Evolutionary conservation across 768 basidiomycete species (phyloP).

Genomic region (Cystobasidium ongulense): DNA sequence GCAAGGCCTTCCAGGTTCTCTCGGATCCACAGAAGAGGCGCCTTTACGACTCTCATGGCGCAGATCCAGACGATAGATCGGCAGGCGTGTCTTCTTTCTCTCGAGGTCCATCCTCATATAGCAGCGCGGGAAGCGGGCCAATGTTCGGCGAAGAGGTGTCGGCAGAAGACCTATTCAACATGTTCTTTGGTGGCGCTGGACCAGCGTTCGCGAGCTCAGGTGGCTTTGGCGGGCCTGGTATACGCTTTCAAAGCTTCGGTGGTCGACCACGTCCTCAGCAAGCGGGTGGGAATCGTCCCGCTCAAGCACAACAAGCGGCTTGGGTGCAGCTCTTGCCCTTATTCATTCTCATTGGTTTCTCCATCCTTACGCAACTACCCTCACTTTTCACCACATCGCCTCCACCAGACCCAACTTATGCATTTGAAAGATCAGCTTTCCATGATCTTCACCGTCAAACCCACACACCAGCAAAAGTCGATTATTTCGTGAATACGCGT

Average conservation of each 20-base stretch:
- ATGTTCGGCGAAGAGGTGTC: slow-evolving; percentile 75
- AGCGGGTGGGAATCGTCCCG: slow-evolving; percentile 46
- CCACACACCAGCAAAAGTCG: slow-evolving; percentile 55
- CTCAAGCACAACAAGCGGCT: slow-evolving; percentile 41
- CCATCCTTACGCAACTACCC: slow-evolving; percentile 70
- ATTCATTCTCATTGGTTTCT: slow-evolving; percentile 72
- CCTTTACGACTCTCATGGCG: slow-evolving; percentile 71
- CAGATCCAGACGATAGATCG: slow-evolving; percentile 57
- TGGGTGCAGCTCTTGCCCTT: slow-evolving; percentile 71
- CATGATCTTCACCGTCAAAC: slow-evolving; percentile 69
- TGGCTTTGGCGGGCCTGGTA: slow-evolving; percentile 40
- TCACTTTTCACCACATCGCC: slow-evolving; percentile 61
- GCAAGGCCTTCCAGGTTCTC: slow-evolving; percentile 90
- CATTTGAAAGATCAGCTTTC: slow-evolving; percentile 57
- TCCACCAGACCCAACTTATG: slow-evolving; percentile 70
- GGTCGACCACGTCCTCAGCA: slow-evolving; percentile 44
- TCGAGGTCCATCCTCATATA: slow-evolving; percentile 40
- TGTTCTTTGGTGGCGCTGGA: slow-evolving; percentile 79
- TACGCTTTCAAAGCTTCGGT: slow-evolving; percentile 52
- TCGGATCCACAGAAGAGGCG: slow-evolving; percentile 76
- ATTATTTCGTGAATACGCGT: slow-evolving; percentile 71
- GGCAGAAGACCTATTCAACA: slow-evolving; percentile 93
- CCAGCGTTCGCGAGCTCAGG: slow-evolving; percentile 49
- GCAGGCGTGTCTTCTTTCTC: slow-evolving; percentile 59
- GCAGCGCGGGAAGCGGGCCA: slow-evolving; percentile 28